Base-by-base conservation (phyloP, 148 eudicot genomes). In the Selenicereus undatus region DNA sequence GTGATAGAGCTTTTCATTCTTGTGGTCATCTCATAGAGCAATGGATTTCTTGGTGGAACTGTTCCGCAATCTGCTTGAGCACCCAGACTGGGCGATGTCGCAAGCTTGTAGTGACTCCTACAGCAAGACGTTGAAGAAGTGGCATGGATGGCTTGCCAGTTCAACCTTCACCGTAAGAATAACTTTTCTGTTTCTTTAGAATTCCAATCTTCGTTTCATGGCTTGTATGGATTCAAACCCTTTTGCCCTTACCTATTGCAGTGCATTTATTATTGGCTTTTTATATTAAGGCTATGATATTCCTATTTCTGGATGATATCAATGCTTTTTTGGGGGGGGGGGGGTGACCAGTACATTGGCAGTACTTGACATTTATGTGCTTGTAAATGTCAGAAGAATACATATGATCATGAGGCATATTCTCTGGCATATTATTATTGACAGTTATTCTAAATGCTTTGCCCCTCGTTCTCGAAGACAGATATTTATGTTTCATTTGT, bases 71-170 rank as follows among this genome's bases (percentile, higher is more conserved):
- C 80, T 95, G 74, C 77, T 82, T 24, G 89, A 95, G 73, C 92
- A 95, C 77, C 84, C 87, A 82, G 98, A 91, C 60, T 92, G 95
- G 99, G 45, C 93, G 62, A 89, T 92, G 91, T 81, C 90, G 48
- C 97, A 93, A 86, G 92, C 88, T 83, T 93, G 95, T 85, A 84
- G 84, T 4, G 98, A 95, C 75, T 88, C 98, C 16, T 95, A 95
- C 69, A 70, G 88, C 86, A 95, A 93, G 90, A 93, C 97, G 77
- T 84, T 95, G 89, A 95, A 95, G 84, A 91, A 91, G 78, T 93
- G 93, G 93, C 99, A 95, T 82, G 99, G 99, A 65, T 93, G 99
- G 99, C 89, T 95, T 77, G 95, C 99, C 76, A 90, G 93, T 84
- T 92, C 99, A 74, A 93, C 93, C 80, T 91, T 95, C 82, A 77